Base-by-base conservation (phyloP, 164 flowering plant genomes). In the Annona cherimola region DNA sequence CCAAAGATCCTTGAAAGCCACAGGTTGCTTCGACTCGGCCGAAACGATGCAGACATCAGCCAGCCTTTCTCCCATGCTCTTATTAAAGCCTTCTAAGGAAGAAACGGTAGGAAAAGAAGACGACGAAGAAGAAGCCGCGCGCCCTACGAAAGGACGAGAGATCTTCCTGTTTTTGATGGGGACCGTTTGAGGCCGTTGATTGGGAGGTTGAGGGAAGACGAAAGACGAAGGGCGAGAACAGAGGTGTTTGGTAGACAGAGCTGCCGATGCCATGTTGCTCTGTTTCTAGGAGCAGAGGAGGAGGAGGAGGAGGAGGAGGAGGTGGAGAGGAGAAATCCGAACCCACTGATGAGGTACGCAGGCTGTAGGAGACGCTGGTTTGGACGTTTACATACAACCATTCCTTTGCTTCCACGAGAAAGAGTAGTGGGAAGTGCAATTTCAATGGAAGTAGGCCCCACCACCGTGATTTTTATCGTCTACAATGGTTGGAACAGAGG, bases 1-100 rank as follows among this genome's bases (percentile, higher is more conserved):
- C 96, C 93, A 93, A 14, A 93, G 88, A 66, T 91, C 88, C 77
- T 82, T 80, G 76, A 93, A 85, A 81, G 71, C 12, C 71, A 91
- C 89, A 39, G 90, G 72, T 68, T 80, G 78, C 12, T 95, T 93
- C 18, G 86, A 50, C 20, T 42, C 18, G 16, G 95, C 98, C 40
- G 85, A 85, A 80, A 85, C 88, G 54, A 93, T 82, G 59, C 76
- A 67, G 20, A 91, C 92, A 35, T 86, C 89, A 2, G 83, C 88
- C 54, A 93, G 87, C 39, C 63, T 62, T 20, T 80, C 72, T 3
- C 73, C 42, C 26, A 74, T 50, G 14, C 73, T 43, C 18, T 46
- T 75, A 18, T 43, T 75, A n/a, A 66, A 68, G 46, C 55, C 74
- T 41, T 73, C 42, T 50, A n/a, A 11, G 66, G 79, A 71, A 50